Conservation (phyloP, 2,329 filamentous ascomycete genomes). For the Monosporascus sp. region DNA sequence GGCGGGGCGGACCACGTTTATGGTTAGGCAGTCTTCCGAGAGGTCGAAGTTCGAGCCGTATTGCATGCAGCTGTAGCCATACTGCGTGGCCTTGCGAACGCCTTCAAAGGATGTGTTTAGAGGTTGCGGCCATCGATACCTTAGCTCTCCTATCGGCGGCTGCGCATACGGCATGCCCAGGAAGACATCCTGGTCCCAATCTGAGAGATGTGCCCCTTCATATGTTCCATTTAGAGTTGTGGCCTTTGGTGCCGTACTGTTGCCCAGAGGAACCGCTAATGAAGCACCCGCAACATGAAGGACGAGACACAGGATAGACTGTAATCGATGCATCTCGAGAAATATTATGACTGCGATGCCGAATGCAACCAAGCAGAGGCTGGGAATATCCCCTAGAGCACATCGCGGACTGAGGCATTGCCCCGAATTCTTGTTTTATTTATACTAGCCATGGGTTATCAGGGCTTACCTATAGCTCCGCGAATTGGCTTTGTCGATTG, state of each 20-base stretch:
- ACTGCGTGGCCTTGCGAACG: slow-evolving; percentile 33
- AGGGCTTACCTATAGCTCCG: too few species aligned
- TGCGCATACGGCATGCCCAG: slow-evolving; percentile 36
- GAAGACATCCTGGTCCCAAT: slow-evolving; percentile 36
- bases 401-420: neutral
- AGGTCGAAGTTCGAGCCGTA: slow-evolving; percentile 36
- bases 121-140: slow-evolving; percentile 32
- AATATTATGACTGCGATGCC: neutral
- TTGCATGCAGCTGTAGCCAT: slow-evolving; percentile 42
- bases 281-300: neutral
- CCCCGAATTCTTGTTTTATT: neutral
- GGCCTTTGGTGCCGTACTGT: slow-evolving; percentile 6
- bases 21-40: slow-evolving; percentile 43
- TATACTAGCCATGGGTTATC: neutral
- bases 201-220: slow-evolving; percentile 25
- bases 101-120: slow-evolving; percentile 34
- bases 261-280: neutral
- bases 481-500: neutral
- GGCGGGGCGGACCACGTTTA: slow-evolving; percentile 37
- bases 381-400: neutral
- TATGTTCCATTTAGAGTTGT: slow-evolving; percentile 29
- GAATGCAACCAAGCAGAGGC: neutral
- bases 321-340: neutral
- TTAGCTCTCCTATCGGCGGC: slow-evolving; percentile 29
- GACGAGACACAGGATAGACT: neutral